A percentile compares a stretch with the other conserved stretches of the same genome.
These are phyloP conservation scores for Stramenopiles sp. DNA, from an alignment of 352 stramenopile genomes.

Conservation along the genomic window DNA sequence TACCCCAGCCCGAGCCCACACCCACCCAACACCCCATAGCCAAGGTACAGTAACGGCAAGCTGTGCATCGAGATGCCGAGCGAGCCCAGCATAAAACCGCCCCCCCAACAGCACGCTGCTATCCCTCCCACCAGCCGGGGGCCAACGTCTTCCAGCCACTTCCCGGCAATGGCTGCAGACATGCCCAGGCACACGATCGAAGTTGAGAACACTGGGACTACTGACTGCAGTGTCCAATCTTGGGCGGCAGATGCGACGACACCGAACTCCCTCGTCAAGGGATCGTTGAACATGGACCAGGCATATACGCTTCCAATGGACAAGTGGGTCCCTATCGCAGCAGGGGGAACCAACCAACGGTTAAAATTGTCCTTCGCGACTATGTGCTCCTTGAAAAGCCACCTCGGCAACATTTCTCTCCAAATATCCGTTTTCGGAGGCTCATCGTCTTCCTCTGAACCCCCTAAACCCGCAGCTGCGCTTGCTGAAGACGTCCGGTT, in stretches of 20 bases:
- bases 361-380: neutral
- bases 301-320: conserved; percentile 38
- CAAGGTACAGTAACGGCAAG: conserved; percentile 31
- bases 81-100: conserved; percentile 26
- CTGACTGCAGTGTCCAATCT: conserved; percentile 32
- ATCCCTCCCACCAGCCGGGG: conserved; percentile 23
- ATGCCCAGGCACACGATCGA: conserved; percentile 35
- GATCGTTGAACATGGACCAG: conserved; percentile 34
- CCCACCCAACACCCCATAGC: conserved; percentile 33
- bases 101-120: conserved; percentile 25
- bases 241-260: conserved; percentile 27
- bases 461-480: no score
- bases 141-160: conserved; percentile 25
- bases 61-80: conserved; percentile 28
- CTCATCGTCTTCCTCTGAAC: no score
- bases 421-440: no score
- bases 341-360: neutral
- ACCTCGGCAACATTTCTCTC: no score
- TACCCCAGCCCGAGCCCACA: conserved; percentile 31
- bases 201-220: conserved; percentile 35
- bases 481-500: no score
- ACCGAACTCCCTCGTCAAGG: conserved; percentile 27
- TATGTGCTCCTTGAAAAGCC: no score
- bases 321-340: conserved; percentile 31
- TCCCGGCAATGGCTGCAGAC: conserved; percentile 27